A percentile compares a stretch with the other conserved stretches of the same genome.
phyloP scores from a whole-genome alignment of 2,329 filamentous ascomycete species.

The Aspergillus niger region DNA sequence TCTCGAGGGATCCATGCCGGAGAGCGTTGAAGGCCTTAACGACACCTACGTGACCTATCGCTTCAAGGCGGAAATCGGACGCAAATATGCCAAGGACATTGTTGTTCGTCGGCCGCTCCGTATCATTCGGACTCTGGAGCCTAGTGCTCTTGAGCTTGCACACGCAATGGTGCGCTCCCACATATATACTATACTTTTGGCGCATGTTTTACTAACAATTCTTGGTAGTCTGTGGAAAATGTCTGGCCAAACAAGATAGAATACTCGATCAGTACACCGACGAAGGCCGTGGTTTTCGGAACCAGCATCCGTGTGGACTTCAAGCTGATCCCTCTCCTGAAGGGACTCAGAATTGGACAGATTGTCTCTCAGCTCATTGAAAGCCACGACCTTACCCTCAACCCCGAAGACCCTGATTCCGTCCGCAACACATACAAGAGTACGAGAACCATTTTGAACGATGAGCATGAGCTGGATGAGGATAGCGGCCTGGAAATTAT shows the following conservation, averaged over 20 bases:
- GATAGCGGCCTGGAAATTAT: conserved; percentile 58
- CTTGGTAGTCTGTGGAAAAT: conserved; percentile 75
- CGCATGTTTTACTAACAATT: conserved; percentile 17
- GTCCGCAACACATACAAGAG: conserved; percentile 57
- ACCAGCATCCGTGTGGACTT: conserved; percentile 83
- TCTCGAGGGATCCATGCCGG: conserved; percentile 68
- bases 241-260: conserved; percentile 98
- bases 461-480: conserved; percentile 70
- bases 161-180: conserved; percentile 70
- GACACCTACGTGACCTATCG: conserved; percentile 88
- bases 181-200: not conserved
- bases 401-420: conserved; percentile 48
- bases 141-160: conserved; percentile 73
- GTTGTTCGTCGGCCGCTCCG: conserved; percentile 76
- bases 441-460: conserved; percentile 65
- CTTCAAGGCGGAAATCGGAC: conserved; percentile 86
- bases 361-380: conserved; percentile 81
- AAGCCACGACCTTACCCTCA: conserved; percentile 65
- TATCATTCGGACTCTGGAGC: conserved; percentile 74
- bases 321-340: conserved; percentile 81
- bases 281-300: conserved; percentile 92
- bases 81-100: conserved; percentile 86
- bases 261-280: conserved; percentile 90
- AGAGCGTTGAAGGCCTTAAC: conserved; percentile 86
- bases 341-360: conserved; percentile 82